Percentiles rank a stretch among this genome's conserved stretches.
These are phyloP conservation scores for Fusarium gaditjirri DNA, from an alignment of 2,329 filamentous ascomycete genomes.

Conservation along the genomic window DNA sequence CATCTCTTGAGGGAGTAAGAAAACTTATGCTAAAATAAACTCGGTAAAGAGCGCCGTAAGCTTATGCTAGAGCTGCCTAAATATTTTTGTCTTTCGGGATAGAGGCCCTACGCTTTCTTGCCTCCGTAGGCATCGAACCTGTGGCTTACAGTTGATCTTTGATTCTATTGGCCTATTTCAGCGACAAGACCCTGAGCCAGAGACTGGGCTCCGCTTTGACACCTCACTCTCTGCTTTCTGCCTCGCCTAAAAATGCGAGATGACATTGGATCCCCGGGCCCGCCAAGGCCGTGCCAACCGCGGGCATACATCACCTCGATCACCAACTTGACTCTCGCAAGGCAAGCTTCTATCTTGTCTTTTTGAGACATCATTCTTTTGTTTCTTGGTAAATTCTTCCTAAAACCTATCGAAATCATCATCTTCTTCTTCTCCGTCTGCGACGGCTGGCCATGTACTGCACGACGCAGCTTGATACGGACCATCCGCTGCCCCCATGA, in stretches of 20 bases:
- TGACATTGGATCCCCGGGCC: constrained; percentile 36
- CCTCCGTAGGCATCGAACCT: not conserved
- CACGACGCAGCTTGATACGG: constrained; percentile 29
- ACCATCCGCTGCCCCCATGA: constrained; percentile 42
- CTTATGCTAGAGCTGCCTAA: not conserved
- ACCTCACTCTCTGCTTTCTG: constrained; percentile 15
- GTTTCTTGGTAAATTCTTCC: not conserved
- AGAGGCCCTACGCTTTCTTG: not conserved
- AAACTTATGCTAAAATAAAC: not conserved
- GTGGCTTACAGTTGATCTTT: constrained; percentile 7
- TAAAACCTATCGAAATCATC: not conserved
- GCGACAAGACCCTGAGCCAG: constrained; percentile 4
- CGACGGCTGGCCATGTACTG: constrained; percentile 42
- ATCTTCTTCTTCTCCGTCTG: constrained; percentile 10
- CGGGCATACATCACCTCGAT: constrained; percentile 24
- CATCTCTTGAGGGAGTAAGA: not conserved
- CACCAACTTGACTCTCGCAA: not conserved
- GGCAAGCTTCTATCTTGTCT: not conserved
- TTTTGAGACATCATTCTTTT: constrained; percentile 22
- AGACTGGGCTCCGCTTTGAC: constrained; percentile 5
- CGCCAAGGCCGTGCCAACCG: constrained; percentile 41
- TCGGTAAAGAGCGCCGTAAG: not conserved
- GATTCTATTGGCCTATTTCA: constrained; percentile 1
- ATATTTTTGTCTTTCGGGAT: not conserved
- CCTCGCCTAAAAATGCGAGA: constrained; percentile 40